Evolutionary conservation across 2,329 filamentous ascomycete genomes (phyloP), one percentile per base, ranked within the genome.

Genomic region (Pyrenophora tritici-repentis): DNA sequence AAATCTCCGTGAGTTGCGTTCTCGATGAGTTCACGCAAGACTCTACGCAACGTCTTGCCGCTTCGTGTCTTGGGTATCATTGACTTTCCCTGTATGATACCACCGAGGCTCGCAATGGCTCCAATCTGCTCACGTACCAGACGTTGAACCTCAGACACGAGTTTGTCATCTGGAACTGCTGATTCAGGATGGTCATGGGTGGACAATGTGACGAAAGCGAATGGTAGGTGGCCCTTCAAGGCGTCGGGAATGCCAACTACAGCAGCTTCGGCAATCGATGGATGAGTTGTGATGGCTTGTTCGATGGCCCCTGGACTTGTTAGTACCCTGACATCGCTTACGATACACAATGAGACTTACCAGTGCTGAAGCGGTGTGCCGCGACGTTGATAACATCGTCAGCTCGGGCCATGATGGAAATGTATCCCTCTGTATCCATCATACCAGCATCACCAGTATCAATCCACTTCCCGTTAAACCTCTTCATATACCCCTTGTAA

Each of bases 371-470:
- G 12, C 92, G 84, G 76, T 97, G 92, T 4, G 92, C 91, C 34
- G 91, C 92, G n/a, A 96, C 92, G 68, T 97, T 97, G 68, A 97
- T 91, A 53, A 97, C 88, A 72, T 97, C 92, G 75, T 97, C 92
- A 26, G 81, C 81, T 45, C 84, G 73, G 3, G 80, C 79, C 82
- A 87, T 86, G 61, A 87, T 79, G 61, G 85, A 81, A 26, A 86
- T 78, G 60, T 85, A 85, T 4, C 83, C 84, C 34, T 93, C 86
- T 12, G 81, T 72, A 67, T 97, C 92, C 50, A 97, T 85, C 79
- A 91, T 86, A 0, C 93, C 92, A 0, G 91, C 88, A 70, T 97
- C 92, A 2, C 92, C 93, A 0, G 92, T 97, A 68, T 97, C 92
- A 36, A 97, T 75, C 90, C 90, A 97, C 61, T 83, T 83, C 0